Conservation (phyloP, 2,329 filamentous ascomycete species). For the Microthyrium microscopicum region DNA sequence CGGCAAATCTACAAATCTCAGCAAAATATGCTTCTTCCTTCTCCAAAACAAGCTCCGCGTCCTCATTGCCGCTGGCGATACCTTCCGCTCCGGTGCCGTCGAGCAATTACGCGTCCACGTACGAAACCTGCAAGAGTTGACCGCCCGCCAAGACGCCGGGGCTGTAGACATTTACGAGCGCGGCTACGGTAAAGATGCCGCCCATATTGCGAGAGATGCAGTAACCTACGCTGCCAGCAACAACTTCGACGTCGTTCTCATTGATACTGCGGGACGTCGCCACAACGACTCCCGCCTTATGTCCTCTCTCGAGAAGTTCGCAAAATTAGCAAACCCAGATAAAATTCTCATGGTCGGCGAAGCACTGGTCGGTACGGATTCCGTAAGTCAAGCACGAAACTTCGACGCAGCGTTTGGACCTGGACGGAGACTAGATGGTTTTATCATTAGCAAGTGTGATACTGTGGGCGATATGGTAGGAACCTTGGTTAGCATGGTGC, state of each 20-base stretch:
- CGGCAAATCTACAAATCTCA: slow-evolving; percentile 92
- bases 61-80: slow-evolving; percentile 85
- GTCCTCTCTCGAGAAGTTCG: slow-evolving; percentile 94
- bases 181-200: slow-evolving; percentile 95
- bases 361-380: slow-evolving; percentile 89
- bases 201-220: slow-evolving; percentile 85
- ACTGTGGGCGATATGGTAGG: slow-evolving; percentile 99
- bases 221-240: slow-evolving; percentile 62
- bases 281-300: slow-evolving; percentile 95
- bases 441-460: slow-evolving; percentile 97
- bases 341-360: slow-evolving; percentile 96
- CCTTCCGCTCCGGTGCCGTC: slow-evolving; percentile 90
- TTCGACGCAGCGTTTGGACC: slow-evolving; percentile 87
- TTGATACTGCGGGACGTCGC: slow-evolving; percentile 85
- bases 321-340: slow-evolving; percentile 86
- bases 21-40: slow-evolving; percentile 96
- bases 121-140: slow-evolving; percentile 79
- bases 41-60: slow-evolving; percentile 95
- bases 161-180: slow-evolving; percentile 87
- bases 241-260: slow-evolving; percentile 81
- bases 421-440: slow-evolving; percentile 70
- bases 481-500: slow-evolving; percentile 89
- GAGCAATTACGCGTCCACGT: slow-evolving; percentile 95
- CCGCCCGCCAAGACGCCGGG: slow-evolving; percentile 61
- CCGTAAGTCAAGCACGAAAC: slow-evolving; percentile 86